Evolutionary conservation across 352 stramenopile genomes (phyloP).

Genomic region (Globisporangium irregulare): DNA sequence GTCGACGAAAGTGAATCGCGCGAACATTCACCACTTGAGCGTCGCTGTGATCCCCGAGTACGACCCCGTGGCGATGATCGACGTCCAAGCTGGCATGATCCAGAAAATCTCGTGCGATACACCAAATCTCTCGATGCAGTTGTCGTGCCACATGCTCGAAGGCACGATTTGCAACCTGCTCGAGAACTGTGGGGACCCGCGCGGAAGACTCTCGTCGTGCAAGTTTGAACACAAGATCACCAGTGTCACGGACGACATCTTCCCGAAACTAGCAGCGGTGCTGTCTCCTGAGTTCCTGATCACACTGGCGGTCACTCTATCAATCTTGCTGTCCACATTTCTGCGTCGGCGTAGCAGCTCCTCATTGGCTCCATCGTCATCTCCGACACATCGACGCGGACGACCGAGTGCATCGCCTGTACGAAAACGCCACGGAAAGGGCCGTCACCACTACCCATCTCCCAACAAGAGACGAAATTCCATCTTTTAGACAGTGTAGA

Average conservation of each 20-base stretch:
- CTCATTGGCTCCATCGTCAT: conserved; percentile 31
- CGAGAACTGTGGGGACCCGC: conserved; percentile 67
- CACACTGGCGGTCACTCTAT: conserved; percentile 40
- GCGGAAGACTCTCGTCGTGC: conserved; percentile 60
- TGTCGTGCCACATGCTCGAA: conserved; percentile 92
- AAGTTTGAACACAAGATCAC: conserved; percentile 77
- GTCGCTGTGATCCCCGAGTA: conserved; percentile 88
- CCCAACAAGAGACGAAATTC: conserved; percentile 36
- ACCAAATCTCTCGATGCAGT: conserved; percentile 83
- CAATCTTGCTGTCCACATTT: conserved; percentile 63
- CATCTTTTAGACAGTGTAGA: conserved; percentile 36
- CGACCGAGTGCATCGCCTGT: conserved; percentile 25
- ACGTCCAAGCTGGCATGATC: conserved; percentile 84
- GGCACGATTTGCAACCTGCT: conserved; percentile 83
- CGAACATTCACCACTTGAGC: conserved; percentile 76
- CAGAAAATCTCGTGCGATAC: conserved; percentile 90
- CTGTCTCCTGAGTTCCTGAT: conserved; percentile 60
- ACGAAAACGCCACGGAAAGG: neutral
- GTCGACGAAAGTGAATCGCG: conserved; percentile 66
- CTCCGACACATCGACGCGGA: conserved; percentile 24
- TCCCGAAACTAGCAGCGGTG: conserved; percentile 41
- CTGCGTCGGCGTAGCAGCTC: conserved; percentile 39
- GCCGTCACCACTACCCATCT: conserved; percentile 5
- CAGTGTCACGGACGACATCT: conserved; percentile 64
- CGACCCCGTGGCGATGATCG: conserved; percentile 87